Base-by-base conservation (phyloP, 2,329 filamentous ascomycete species). In the Aspergillus viridinutans region DNA sequence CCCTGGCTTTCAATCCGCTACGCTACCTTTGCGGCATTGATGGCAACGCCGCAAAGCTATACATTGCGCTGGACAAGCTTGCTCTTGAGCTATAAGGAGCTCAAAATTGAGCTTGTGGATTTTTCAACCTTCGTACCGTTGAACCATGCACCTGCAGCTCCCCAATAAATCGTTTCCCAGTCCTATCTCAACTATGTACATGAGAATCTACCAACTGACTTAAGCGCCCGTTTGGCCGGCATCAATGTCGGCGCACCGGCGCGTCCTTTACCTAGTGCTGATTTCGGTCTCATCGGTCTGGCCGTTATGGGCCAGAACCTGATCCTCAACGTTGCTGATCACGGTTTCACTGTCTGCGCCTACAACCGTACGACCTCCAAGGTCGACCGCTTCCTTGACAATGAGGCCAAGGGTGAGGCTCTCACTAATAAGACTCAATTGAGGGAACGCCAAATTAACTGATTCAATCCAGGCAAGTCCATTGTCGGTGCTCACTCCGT, bases 331-430 rank as follows among this genome's bases (percentile, higher is more conserved):
- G 90, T 88, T 81, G 90, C 90, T 70, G 90, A 94, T 78, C 86
- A 93, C 72, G 89, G 92, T 74, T 97, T 95, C 86, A 97, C 91
- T 76, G 90, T 99, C 74, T 90, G 93, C 80, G 94, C 93, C 69
- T 99, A 90, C 87, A 99, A 99, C 89, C 90, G 94, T 80, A 99
- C 94, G 70, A 90, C 97, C 69, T 86, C 91, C 80, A 99, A 99
- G 87, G 94, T 99, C 78, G 92, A 97, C 83, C 84, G 84, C 69
- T 96, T 96, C 86, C 81, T 96, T 68, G 88, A 83, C 66, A 93
- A 96, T 80, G 90, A 93, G 81, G 90, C 90, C 76, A 92, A 93
- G 85, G 90, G 83, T 83, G 71, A 69, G 78, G 59, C 32, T 43
- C 5, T 7, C 43, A 47, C 14, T 25, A n/a, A 14, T 51, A 7